Evolutionary conservation across 495 filamentous ascomycete genomes (phyloP).

Genomic region (Trichoderma erinaceum): DNA sequence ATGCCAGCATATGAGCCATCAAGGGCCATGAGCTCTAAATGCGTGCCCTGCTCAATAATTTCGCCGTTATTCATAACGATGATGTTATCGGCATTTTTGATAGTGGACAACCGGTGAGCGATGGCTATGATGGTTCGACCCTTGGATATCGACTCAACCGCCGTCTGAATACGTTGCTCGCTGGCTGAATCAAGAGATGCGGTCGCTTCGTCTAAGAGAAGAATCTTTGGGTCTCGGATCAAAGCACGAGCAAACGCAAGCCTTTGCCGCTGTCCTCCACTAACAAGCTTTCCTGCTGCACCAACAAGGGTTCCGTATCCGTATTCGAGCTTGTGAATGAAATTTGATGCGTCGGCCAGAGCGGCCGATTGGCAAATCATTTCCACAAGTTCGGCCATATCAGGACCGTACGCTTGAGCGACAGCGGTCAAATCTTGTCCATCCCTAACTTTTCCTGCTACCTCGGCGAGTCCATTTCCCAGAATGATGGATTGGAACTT

Average conservation of each 20-base stretch:
- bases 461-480: conserved; percentile 18
- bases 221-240: conserved; percentile 39
- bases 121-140: conserved; percentile 67
- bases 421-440: conserved; percentile 18
- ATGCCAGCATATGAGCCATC: conserved; percentile 40
- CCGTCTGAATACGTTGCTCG: conserved; percentile 47
- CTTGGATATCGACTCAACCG: conserved; percentile 41
- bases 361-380: conserved; percentile 30
- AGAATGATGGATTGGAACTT: conserved; percentile 22
- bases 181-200: conserved; percentile 46
- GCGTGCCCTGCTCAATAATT: conserved; percentile 51
- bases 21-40: conserved; percentile 33
- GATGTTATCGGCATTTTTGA: conserved; percentile 56
- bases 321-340: conserved; percentile 30
- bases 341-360: conserved; percentile 36
- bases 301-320: conserved; percentile 47
- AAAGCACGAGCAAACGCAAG: conserved; percentile 53
- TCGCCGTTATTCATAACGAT: conserved; percentile 52
- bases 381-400: conserved; percentile 27
- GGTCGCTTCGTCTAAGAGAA: conserved; percentile 55
- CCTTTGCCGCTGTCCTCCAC: conserved; percentile 57
- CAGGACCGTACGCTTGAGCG: conserved; percentile 22
- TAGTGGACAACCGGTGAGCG: conserved; percentile 62
- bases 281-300: conserved; percentile 40
- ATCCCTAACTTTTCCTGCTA: conserved; percentile 20